phyloP scores from a whole-genome alignment of 148 eudicot species.

The Amaranthus cruentus region DNA sequence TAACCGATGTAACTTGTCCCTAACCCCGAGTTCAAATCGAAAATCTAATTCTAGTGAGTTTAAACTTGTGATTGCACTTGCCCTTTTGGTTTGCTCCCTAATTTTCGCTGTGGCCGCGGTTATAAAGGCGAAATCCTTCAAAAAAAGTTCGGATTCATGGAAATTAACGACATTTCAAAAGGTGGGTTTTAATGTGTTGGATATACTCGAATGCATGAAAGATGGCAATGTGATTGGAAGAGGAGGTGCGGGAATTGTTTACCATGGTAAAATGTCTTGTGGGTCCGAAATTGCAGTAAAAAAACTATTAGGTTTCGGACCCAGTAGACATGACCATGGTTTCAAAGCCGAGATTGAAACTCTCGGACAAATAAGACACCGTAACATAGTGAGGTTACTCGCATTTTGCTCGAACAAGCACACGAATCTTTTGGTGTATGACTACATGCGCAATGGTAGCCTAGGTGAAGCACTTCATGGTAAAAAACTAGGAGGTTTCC shows the following conservation, averaged over 20 bases:
- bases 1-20: constrained; percentile 59
- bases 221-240: constrained; percentile 92
- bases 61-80: constrained; percentile 72
- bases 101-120: constrained; percentile 62
- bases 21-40: constrained; percentile 11
- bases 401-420: constrained; percentile 87
- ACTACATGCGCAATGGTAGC: constrained; percentile 97
- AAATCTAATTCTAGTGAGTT: constrained; percentile 42
- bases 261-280: constrained; percentile 81
- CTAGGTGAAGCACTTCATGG: constrained; percentile 88
- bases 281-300: constrained; percentile 91
- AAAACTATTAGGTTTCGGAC: constrained; percentile 68
- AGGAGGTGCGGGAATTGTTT: constrained; percentile 95
- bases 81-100: constrained; percentile 57
- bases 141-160: constrained; percentile 52
- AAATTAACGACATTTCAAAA: constrained; percentile 77
- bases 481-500: constrained; percentile 54
- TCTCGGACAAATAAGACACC: constrained; percentile 80
- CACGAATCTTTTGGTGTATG: constrained; percentile 71
- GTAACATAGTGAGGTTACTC: constrained; percentile 75
- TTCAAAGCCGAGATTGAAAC: constrained; percentile 85
- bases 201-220: constrained; percentile 78
- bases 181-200: constrained; percentile 60
- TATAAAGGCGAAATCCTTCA: constrained; percentile 73
- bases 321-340: constrained; percentile 65